phyloP scores from a whole-genome alignment of 2,329 filamentous ascomycete species.

The Fusarium annulatum region DNA sequence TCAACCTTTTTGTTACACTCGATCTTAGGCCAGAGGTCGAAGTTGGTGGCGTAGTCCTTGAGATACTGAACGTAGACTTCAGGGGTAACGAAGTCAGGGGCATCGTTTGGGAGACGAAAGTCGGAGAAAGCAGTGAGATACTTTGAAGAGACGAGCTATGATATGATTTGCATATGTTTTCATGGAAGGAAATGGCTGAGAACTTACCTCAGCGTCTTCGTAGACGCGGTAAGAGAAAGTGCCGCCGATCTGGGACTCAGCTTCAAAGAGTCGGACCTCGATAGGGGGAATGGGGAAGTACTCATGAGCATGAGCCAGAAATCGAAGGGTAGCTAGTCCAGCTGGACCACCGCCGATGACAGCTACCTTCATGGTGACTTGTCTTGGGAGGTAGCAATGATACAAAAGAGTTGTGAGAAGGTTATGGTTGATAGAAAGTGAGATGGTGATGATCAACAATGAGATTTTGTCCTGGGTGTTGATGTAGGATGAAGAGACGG shows the following conservation, averaged over 20 bases:
- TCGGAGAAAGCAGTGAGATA: constrained; percentile 64
- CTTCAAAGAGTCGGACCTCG: constrained; percentile 58
- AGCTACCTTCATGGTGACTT: constrained; percentile 51
- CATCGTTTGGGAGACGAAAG: constrained; percentile 55
- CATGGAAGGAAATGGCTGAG: rapidly evolving
- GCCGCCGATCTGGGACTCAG: constrained; percentile 56
- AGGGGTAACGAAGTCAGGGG: constrained; percentile 58
- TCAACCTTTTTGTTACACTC: constrained; percentile 49
- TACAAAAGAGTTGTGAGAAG: neutral
- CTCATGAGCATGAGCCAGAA: constrained; percentile 52
- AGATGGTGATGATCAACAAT: neutral
- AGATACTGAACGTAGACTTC: constrained; percentile 57
- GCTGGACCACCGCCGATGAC: constrained; percentile 58
- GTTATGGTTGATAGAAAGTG: neutral
- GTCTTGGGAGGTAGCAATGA: neutral
- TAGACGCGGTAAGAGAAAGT: constrained; percentile 61
- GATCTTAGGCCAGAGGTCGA: constrained; percentile 53
- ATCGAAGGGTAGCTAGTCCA: constrained; percentile 56
- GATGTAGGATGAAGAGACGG: neutral
- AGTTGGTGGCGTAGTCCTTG: constrained; percentile 53
- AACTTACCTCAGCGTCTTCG: constrained; percentile 57
- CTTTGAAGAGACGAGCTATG: constrained; percentile 60
- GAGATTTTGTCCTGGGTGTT: neutral
- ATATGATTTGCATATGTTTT: neutral
- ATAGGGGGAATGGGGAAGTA: constrained; percentile 53